Conservation (phyloP, 2,329 filamentous ascomycete genomes). For the Claviceps purpurea region DNA sequence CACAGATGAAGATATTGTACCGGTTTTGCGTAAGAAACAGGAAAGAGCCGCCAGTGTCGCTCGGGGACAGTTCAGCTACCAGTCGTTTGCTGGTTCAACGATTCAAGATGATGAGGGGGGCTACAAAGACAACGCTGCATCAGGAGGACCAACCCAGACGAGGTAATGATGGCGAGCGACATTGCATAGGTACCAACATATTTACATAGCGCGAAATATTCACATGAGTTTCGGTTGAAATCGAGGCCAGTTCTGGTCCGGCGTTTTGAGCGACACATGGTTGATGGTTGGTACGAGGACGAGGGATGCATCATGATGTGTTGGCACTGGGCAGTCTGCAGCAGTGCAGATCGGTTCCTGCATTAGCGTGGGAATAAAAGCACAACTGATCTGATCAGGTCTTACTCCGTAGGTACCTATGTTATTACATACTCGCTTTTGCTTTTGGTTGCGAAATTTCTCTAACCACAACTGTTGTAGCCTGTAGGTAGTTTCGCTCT, state of each 20-base stretch:
- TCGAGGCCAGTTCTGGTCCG: neutral
- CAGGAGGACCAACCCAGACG: neutral
- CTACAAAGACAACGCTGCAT: neutral
- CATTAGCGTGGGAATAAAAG: neutral
- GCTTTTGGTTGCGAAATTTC: no score
- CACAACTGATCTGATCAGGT: neutral
- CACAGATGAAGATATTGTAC: no score
- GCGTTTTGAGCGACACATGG: neutral
- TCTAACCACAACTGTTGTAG: no score
- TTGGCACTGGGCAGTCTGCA: neutral
- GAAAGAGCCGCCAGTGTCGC: no score
- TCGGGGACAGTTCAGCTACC: neutral
- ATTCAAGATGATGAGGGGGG: neutral
- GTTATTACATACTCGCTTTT: no score
- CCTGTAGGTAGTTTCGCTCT: neutral
- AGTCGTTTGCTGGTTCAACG: no score
- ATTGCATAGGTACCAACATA: neutral
- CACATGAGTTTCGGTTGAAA: neutral
- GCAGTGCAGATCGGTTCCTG: neutral
- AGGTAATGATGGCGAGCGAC: neutral
- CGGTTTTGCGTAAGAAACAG: no score
- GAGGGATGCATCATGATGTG: neutral
- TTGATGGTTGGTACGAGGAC: no score
- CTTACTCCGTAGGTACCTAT: no score
- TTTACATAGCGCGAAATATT: neutral